A percentile compares a stretch with the other conserved stretches of the same genome.
Evolutionary conservation across 768 basidiomycete genomes (phyloP).

Genomic region (Kwoniella sp.): DNA sequence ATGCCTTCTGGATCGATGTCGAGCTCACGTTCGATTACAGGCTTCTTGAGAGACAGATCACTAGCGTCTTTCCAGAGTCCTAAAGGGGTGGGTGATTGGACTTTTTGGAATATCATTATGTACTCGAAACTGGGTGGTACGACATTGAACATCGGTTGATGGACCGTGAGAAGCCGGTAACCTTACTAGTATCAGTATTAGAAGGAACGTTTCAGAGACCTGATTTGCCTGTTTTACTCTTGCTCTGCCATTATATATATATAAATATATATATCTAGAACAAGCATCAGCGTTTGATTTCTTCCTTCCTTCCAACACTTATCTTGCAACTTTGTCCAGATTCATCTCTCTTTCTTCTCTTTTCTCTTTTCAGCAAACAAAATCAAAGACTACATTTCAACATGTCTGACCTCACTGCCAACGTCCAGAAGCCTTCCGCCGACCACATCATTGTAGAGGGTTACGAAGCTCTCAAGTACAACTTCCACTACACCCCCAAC

Average conservation of each 20-base stretch:
- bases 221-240: too few relatives aligned
- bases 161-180: background rate
- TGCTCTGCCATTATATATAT: too few relatives aligned
- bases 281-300: background rate
- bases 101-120: too few relatives aligned
- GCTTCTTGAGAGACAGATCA: background rate
- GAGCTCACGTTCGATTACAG: background rate
- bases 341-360: constrained; percentile 9
- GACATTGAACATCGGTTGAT: background rate
- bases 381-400: constrained; percentile 19
- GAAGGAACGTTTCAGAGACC: too few relatives aligned
- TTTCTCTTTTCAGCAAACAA: background rate
- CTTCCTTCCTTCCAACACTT: background rate
- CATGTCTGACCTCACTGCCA: constrained; percentile 54
- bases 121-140: background rate
- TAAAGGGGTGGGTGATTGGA: background rate
- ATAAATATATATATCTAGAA: too few relatives aligned
- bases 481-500: constrained; percentile 53
- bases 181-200: too few relatives aligned
- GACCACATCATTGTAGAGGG: constrained; percentile 50
- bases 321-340: background rate
- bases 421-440: constrained; percentile 40
- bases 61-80: background rate
- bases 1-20: too few relatives aligned
- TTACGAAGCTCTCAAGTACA: constrained; percentile 54